Evolutionary conservation across 176 grass and related monocot genomes (phyloP).

Genomic region (Paspalum vaginatum): DNA sequence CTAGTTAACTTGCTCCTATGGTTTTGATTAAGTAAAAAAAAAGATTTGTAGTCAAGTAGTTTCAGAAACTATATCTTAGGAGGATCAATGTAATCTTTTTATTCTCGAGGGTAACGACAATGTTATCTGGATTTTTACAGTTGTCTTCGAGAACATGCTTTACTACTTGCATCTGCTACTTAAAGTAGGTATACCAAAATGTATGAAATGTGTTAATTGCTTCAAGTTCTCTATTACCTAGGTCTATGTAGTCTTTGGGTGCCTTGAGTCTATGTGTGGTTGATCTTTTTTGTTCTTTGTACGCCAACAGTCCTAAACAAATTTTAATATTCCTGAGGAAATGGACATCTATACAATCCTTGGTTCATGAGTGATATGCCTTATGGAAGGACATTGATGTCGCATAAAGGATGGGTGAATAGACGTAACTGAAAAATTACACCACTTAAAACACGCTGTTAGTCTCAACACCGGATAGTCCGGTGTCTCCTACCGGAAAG

Average conservation of each 20-base stretch:
- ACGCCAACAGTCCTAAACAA: background rate
- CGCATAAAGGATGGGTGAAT: no score
- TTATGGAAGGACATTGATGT: no score
- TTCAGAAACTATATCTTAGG: background rate
- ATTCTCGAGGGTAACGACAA: background rate
- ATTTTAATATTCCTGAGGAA: background rate
- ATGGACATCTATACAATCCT: background rate
- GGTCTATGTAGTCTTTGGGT: conserved; percentile 1
- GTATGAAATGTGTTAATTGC: background rate
- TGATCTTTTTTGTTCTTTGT: background rate
- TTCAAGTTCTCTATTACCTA: background rate
- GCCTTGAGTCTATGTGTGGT: background rate
- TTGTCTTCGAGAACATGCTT: background rate
- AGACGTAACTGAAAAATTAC: no score
- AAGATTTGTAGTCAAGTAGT: background rate
- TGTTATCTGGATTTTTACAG: background rate
- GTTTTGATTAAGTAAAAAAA: background rate
- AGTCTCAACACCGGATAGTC: no score
- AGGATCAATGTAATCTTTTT: background rate
- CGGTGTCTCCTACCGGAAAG: no score
- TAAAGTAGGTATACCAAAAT: background rate
- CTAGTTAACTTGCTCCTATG: background rate
- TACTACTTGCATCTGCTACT: background rate
- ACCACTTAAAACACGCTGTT: no score
- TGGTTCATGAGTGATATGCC: background rate